phyloP scores from a whole-genome alignment of 176 grass and related monocot genomes.

The Rhynchospora tenuis region DNA sequence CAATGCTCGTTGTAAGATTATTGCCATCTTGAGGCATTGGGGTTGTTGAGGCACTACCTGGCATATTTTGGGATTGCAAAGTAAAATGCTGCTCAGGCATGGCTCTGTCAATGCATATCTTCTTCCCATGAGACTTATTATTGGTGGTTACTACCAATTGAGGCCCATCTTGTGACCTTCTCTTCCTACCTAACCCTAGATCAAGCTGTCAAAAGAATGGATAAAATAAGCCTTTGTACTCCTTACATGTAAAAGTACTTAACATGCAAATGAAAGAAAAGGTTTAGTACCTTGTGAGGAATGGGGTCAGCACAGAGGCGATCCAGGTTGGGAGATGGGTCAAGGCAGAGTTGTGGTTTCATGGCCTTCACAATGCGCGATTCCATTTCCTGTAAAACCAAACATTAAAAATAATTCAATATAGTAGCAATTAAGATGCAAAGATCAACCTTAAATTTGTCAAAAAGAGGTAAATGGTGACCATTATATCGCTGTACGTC shows the following conservation, averaged over 20 bases:
- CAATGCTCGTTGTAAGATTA: conserved; percentile 15
- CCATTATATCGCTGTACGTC: conserved; percentile 96
- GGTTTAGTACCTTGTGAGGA: conserved; percentile 61
- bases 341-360: conserved; percentile 81
- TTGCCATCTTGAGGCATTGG: conserved; percentile 22
- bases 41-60: not conserved
- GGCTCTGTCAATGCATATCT: conserved; percentile 70
- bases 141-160: conserved; percentile 58
- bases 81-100: not conserved
- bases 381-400: conserved; percentile 76
- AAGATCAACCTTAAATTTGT: not conserved
- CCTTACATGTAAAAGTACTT: not conserved
- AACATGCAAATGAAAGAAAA: not conserved
- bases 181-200: conserved; percentile 86
- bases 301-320: conserved; percentile 68
- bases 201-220: conserved; percentile 53
- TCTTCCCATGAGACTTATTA: conserved; percentile 76
- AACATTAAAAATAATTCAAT: conserved; percentile 10
- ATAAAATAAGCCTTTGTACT: conserved; percentile 23
- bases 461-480: conserved; percentile 34
- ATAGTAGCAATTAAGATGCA: conserved; percentile 2
- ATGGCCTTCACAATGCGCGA: conserved; percentile 79
- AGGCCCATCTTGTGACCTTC: conserved; percentile 59
- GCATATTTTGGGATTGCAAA: not conserved
- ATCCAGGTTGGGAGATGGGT: conserved; percentile 87